A percentile compares a stretch with the other conserved stretches of the same genome.
phyloP scores from a whole-genome alignment of 352 stramenopile species.

The Aphanomyces invadans region DNA sequence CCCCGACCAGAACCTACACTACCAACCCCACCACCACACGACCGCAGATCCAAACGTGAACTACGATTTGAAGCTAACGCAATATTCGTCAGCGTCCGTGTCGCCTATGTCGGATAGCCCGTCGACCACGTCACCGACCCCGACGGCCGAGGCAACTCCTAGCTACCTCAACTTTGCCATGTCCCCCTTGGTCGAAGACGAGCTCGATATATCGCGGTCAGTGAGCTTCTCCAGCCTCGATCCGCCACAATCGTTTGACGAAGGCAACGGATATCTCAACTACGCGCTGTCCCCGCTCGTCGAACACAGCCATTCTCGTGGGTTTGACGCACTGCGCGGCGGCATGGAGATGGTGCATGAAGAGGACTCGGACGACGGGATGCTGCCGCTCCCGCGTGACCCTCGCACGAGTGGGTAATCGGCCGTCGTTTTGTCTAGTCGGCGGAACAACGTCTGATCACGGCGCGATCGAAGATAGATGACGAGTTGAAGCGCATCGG shows the following conservation, averaged over 20 bases:
- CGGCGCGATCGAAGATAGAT: no score
- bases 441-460: no score
- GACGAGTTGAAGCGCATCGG: no score
- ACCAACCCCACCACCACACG: not conserved
- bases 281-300: constrained; percentile 3
- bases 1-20: not conserved
- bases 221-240: constrained; percentile 1
- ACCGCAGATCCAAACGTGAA: no score
- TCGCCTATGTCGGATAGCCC: not conserved
- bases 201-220: not conserved
- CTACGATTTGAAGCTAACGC: not conserved
- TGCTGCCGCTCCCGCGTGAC: not conserved
- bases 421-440: no score
- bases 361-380: not conserved
- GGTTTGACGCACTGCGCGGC: not conserved
- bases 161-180: not conserved
- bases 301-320: not conserved
- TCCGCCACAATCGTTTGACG: not conserved
- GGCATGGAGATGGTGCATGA: constrained; percentile 7
- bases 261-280: constrained; percentile 8
- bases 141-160: not conserved
- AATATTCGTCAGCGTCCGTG: not conserved
- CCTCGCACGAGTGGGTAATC: not conserved
- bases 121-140: not conserved
- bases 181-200: constrained; percentile 2